A percentile compares a stretch with the other conserved stretches of the same genome.
Conservation (phyloP, 257 asterid genomes). For the Forsythia suspensa region DNA sequence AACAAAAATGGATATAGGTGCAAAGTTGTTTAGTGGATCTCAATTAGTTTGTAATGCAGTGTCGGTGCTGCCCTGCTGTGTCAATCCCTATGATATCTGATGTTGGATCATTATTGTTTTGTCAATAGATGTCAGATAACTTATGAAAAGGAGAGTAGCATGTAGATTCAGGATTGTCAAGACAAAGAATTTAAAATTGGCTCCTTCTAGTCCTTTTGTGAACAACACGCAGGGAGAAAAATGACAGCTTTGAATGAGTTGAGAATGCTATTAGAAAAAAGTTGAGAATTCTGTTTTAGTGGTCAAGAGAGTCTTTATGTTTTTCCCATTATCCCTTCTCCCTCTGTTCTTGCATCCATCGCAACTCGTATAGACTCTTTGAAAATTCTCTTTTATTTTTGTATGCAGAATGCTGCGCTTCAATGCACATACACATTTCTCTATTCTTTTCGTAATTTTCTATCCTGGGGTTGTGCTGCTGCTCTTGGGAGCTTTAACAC, state of each 20-base stretch:
- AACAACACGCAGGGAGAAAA: neutral
- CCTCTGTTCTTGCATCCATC: neutral
- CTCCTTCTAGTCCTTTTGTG: neutral
- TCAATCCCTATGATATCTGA: neutral
- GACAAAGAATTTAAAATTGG: neutral
- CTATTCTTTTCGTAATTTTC: neutral
- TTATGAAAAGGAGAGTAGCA: neutral
- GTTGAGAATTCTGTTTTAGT: neutral
- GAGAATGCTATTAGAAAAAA: neutral
- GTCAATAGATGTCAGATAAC: neutral
- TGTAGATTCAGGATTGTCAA: neutral
- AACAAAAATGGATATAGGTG: neutral
- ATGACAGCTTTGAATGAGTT: neutral
- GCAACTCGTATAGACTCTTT: neutral
- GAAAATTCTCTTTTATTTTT: neutral
- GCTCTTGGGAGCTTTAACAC: slow-evolving; percentile 4
- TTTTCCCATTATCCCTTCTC: neutral
- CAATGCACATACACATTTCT: neutral
- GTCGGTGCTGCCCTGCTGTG: neutral
- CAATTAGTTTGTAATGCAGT: neutral
- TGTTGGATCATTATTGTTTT: neutral
- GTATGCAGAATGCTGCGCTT: neutral
- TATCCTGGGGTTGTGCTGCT: slow-evolving; percentile 19
- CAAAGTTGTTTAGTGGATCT: neutral
- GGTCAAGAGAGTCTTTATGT: neutral